phyloP scores from a whole-genome alignment of 495 filamentous ascomycete species.

The Elasticomyces elasticus region DNA sequence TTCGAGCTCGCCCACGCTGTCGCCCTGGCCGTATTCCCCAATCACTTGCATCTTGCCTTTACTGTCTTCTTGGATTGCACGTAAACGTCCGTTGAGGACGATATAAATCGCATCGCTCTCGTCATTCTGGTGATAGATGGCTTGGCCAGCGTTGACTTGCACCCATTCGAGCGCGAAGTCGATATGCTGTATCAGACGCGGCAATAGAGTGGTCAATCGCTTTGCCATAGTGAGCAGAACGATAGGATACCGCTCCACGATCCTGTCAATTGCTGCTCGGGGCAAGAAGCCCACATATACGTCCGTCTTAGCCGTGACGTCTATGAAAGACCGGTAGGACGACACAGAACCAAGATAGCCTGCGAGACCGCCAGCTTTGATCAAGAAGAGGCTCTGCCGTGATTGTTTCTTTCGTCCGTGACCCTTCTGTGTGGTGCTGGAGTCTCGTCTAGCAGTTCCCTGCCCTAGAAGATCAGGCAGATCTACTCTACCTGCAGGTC shows the following conservation, averaged over 20 bases:
- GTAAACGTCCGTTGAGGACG: slow-evolving; percentile 82
- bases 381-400: slow-evolving; percentile 73
- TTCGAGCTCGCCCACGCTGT: slow-evolving; percentile 94
- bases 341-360: slow-evolving; percentile 91
- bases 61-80: slow-evolving; percentile 65
- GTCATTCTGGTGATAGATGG: slow-evolving; percentile 85
- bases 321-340: slow-evolving; percentile 89
- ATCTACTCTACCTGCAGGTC: slow-evolving; percentile 7
- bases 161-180: slow-evolving; percentile 98
- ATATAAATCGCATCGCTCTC: slow-evolving; percentile 99
- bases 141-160: slow-evolving; percentile 87
- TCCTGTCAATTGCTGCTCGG: slow-evolving; percentile 71
- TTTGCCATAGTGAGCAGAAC: slow-evolving; percentile 93
- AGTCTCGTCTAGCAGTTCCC: slow-evolving; percentile 32
- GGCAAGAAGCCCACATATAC: slow-evolving; percentile 96
- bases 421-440: slow-evolving; percentile 18
- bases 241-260: slow-evolving; percentile 85
- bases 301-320: slow-evolving; percentile 94
- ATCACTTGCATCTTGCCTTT: slow-evolving; percentile 79
- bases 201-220: slow-evolving; percentile 76
- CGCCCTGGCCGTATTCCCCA: slow-evolving; percentile 91
- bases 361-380: slow-evolving; percentile 89
- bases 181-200: slow-evolving; percentile 87
- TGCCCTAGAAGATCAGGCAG: slow-evolving; percentile 20
- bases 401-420: slow-evolving; percentile 36